Percentiles rank a stretch among this genome's conserved stretches.
These are phyloP conservation scores for Zea luxurians DNA, from an alignment of 176 grass and related monocot species.

Conservation along the genomic window DNA sequence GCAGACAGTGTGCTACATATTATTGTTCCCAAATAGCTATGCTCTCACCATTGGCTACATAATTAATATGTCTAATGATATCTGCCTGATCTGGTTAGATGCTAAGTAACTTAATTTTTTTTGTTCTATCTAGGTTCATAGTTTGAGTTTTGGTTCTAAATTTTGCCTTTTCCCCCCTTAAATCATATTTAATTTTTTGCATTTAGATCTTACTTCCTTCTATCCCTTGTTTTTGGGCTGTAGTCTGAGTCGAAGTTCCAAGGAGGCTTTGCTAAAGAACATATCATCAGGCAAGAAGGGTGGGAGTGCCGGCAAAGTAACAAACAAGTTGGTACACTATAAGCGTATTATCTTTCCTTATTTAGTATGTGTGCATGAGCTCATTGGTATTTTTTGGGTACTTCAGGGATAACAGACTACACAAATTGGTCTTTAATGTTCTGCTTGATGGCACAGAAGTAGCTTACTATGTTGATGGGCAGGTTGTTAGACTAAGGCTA, in stretches of 20 bases:
- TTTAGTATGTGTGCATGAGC: constrained; percentile 10
- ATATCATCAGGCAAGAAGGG: constrained; percentile 54
- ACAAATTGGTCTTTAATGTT: constrained; percentile 82
- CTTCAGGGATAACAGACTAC: constrained; percentile 62
- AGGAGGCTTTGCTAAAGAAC: constrained; percentile 46
- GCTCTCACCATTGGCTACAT: not conserved
- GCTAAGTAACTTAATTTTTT: not conserved
- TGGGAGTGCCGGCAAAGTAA: constrained; percentile 62
- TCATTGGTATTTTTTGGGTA: constrained; percentile 24
- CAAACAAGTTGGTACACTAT: constrained; percentile 69
- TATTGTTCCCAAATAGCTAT: constrained; percentile 22
- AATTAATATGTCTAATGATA: constrained; percentile 21
- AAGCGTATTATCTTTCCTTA: constrained; percentile 13
- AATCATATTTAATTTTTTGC: not conserved
- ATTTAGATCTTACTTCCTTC: constrained; percentile 30
- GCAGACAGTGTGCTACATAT: constrained; percentile 22
- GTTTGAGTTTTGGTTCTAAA: constrained; percentile 28
- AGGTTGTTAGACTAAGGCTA: constrained; percentile 55
- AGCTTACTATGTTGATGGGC: constrained; percentile 75
- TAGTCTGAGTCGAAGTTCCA: constrained; percentile 42
- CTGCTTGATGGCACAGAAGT: constrained; percentile 88
- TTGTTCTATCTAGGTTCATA: not conserved
- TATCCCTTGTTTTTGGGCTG: constrained; percentile 24
- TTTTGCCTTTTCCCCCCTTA: not conserved
- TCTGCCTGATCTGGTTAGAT: not conserved